Conservation (phyloP, 2,329 filamentous ascomycete species). For the Cercospora citrullina region DNA sequence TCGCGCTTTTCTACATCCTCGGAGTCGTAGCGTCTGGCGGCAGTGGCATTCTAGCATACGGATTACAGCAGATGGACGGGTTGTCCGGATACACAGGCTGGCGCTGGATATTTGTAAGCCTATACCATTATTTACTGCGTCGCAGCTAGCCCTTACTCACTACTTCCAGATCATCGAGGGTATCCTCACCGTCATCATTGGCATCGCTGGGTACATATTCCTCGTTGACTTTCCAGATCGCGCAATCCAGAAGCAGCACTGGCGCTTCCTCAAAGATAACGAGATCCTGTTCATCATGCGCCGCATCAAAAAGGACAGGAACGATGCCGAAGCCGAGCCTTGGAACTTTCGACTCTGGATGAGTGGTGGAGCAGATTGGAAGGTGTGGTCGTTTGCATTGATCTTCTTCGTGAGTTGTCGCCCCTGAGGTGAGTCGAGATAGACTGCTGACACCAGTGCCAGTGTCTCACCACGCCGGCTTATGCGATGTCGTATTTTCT, state of each 20-base stretch:
- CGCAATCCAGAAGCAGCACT: constrained; percentile 12
- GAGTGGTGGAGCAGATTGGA: constrained; percentile 6
- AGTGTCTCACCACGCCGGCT: constrained; percentile 53
- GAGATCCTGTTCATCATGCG: constrained; percentile 19
- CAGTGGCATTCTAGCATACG: constrained; percentile 42
- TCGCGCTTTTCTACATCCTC: constrained; percentile 48
- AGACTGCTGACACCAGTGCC: constrained; percentile 35
- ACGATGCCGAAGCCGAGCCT: constrained; percentile 11
- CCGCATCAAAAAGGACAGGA: constrained; percentile 13
- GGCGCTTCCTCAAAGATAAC: constrained; percentile 15
- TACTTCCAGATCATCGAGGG: constrained; percentile 67
- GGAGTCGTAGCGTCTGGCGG: constrained; percentile 47
- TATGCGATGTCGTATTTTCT: constrained; percentile 79
- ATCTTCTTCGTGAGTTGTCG: background rate
- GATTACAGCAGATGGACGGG: constrained; percentile 45
- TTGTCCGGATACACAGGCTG: constrained; percentile 46
- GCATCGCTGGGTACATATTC: constrained; percentile 57
- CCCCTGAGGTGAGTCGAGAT: background rate
- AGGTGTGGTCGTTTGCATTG: constrained; percentile 7
- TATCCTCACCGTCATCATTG: constrained; percentile 62
- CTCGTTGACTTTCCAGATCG: constrained; percentile 65
- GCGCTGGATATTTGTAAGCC: constrained; percentile 46
- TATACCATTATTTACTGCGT: background rate
- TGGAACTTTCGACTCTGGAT: constrained; percentile 7
- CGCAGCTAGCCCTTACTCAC: background rate